Evolutionary conservation across 2,329 filamentous ascomycete genomes (phyloP).

Genomic region (Pseudogymnoascus sp.): DNA sequence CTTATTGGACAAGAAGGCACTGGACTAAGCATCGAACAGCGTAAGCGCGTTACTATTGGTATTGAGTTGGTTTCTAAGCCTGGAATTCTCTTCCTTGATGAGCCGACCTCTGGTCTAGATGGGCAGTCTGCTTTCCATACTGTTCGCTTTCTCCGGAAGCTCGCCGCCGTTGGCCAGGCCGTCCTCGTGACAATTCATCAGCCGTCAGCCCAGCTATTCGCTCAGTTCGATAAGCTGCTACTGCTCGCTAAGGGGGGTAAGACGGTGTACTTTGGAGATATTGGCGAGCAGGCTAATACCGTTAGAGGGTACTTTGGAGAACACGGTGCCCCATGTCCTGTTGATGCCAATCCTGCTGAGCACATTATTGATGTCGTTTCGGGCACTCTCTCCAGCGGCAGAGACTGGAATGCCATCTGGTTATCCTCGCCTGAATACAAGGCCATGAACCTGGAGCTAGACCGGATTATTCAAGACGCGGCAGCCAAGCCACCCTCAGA

Average conservation of each 20-base stretch:
- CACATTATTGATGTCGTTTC: constrained; percentile 33
- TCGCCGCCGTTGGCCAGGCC: constrained; percentile 46
- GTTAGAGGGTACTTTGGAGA: constrained; percentile 56
- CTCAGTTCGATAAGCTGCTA: constrained; percentile 50
- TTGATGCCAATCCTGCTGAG: constrained; percentile 44
- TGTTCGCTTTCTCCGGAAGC: constrained; percentile 50
- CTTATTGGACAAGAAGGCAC: constrained; percentile 55
- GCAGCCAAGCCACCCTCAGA: constrained; percentile 33
- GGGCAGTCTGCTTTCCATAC: constrained; percentile 57
- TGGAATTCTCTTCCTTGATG: constrained; percentile 52
- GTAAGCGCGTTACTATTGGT: constrained; percentile 53
- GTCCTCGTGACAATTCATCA: constrained; percentile 49
- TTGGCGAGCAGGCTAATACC: constrained; percentile 49
- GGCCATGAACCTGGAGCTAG: constrained; percentile 51
- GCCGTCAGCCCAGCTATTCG: constrained; percentile 44
- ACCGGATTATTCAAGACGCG: constrained; percentile 49
- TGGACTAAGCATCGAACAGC: constrained; percentile 52
- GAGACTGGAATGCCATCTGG: constrained; percentile 67
- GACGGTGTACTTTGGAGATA: constrained; percentile 62
- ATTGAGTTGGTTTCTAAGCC: constrained; percentile 49
- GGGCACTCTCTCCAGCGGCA: constrained; percentile 36
- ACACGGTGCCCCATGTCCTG: constrained; percentile 44
- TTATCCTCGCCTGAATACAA: constrained; percentile 51
- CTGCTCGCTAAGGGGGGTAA: constrained; percentile 57
- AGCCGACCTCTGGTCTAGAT: constrained; percentile 54